Percentiles rank a stretch among this genome's conserved stretches.
These are phyloP conservation scores for Pythium grandisporangium DNA, from an alignment of 352 stramenopile genomes.

Conservation along the genomic window DNA sequence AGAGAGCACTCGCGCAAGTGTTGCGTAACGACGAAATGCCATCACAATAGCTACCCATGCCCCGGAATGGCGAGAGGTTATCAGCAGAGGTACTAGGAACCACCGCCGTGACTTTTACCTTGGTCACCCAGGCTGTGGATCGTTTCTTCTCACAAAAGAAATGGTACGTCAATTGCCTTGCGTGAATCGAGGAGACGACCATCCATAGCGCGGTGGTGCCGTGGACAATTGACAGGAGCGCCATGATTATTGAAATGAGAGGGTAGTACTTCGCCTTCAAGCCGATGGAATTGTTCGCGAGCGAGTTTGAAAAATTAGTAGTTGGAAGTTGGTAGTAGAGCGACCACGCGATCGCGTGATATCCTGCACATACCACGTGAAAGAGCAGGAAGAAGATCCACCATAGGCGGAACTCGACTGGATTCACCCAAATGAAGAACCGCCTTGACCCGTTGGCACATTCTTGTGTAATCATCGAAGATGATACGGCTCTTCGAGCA, in stretches of 20 bases:
- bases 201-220: neutral
- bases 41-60: too few relatives aligned
- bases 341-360: neutral
- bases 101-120: too few relatives aligned
- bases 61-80: too few relatives aligned
- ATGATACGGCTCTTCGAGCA: too few relatives aligned
- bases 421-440: neutral
- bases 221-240: neutral
- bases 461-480: too few relatives aligned
- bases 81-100: too few relatives aligned
- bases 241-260: neutral
- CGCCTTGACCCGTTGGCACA: too few relatives aligned
- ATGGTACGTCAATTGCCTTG: too few relatives aligned
- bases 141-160: too few relatives aligned
- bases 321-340: neutral
- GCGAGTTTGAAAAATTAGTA: neutral
- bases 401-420: neutral
- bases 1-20: too few relatives aligned
- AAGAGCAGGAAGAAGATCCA: neutral
- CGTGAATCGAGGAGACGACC: conserved; percentile 1
- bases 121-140: too few relatives aligned
- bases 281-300: neutral
- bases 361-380: neutral
- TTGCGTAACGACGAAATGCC: too few relatives aligned
- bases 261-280: neutral